A percentile compares a stretch with the other conserved stretches of the same genome.
phyloP scores from a whole-genome alignment of 2,329 filamentous ascomycete species.

The Aspergillus sp. region DNA sequence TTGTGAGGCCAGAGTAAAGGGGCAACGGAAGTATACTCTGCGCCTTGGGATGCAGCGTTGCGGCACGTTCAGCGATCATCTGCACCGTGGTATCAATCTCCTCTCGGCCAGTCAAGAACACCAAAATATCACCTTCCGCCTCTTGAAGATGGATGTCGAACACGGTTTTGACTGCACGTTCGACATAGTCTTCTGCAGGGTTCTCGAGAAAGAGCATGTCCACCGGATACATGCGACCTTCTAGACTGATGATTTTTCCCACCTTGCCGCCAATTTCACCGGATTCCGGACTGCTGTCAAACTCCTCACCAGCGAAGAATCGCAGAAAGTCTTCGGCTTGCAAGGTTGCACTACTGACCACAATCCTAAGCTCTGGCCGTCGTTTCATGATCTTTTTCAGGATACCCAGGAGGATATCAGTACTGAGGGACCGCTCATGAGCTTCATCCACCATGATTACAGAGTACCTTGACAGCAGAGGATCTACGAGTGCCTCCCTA shows the following conservation, averaged over 20 bases:
- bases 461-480: slow-evolving; percentile 84
- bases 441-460: slow-evolving; percentile 98
- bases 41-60: slow-evolving; percentile 61
- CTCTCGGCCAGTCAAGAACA: slow-evolving; percentile 90
- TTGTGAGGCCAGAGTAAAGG: slow-evolving; percentile 84
- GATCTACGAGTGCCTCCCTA: slow-evolving; percentile 89
- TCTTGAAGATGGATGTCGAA: slow-evolving; percentile 86
- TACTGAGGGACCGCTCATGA: slow-evolving; percentile 89
- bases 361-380: slow-evolving; percentile 78
- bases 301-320: slow-evolving; percentile 67
- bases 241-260: slow-evolving; percentile 75
- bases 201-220: slow-evolving; percentile 79
- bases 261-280: slow-evolving; percentile 43
- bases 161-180: slow-evolving; percentile 77
- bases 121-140: slow-evolving; percentile 78
- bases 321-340: slow-evolving; percentile 82
- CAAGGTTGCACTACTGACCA: slow-evolving; percentile 90
- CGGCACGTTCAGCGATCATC: slow-evolving; percentile 71
- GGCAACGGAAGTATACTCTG: slow-evolving; percentile 70
- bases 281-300: slow-evolving; percentile 37
- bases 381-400: slow-evolving; percentile 86
- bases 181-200: slow-evolving; percentile 82
- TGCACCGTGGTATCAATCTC: slow-evolving; percentile 87
- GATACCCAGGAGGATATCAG: slow-evolving; percentile 84
- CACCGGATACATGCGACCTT: slow-evolving; percentile 86